These are phyloP conservation scores for Colletotrichum sp. DNA, from an alignment of 2,329 filamentous ascomycete genomes.

Conservation along the genomic window DNA sequence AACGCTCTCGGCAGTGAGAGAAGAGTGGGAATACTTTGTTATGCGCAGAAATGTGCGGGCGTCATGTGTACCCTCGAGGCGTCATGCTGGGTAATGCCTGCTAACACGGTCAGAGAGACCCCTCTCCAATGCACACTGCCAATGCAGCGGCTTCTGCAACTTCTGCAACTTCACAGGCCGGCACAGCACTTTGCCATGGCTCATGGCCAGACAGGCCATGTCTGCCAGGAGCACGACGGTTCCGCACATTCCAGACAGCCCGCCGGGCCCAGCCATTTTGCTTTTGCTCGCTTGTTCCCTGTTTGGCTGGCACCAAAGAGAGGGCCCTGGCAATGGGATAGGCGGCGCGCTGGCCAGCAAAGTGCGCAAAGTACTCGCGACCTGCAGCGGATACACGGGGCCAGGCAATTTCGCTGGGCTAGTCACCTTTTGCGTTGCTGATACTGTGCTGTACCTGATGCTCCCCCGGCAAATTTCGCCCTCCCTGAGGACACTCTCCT, in stretches of 20 bases:
- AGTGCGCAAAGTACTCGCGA: slow-evolving; percentile 19
- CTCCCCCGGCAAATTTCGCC: slow-evolving; percentile 8
- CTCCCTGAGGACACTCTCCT: slow-evolving; percentile 8
- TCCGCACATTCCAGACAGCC: slow-evolving; percentile 19
- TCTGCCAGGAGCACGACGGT: slow-evolving; percentile 6
- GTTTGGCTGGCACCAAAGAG: neutral
- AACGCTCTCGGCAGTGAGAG: slow-evolving; percentile 3
- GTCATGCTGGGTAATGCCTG: slow-evolving; percentile 14
- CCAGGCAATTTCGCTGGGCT: slow-evolving; percentile 16
- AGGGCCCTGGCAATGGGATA: slow-evolving; percentile 3
- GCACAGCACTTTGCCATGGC: neutral
- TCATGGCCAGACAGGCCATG: neutral
- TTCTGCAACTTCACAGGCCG: slow-evolving; percentile 7
- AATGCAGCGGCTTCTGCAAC: slow-evolving; percentile 14
- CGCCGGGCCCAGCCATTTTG: slow-evolving; percentile 17
- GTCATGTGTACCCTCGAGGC: slow-evolving; percentile 5
- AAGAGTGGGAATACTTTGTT: slow-evolving; percentile 16
- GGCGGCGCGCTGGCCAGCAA: slow-evolving; percentile 5
- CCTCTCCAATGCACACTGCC: slow-evolving; percentile 1
- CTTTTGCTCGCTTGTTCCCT: slow-evolving; percentile 21
- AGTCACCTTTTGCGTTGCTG: slow-evolving; percentile 7
- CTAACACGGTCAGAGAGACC: neutral
- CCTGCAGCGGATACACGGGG: slow-evolving; percentile 15
- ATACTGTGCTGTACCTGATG: slow-evolving; percentile 22
- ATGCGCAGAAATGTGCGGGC: slow-evolving; percentile 4